These are phyloP conservation scores for Primulina eburnea DNA, from an alignment of 257 asterid genomes.

Conservation along the genomic window DNA sequence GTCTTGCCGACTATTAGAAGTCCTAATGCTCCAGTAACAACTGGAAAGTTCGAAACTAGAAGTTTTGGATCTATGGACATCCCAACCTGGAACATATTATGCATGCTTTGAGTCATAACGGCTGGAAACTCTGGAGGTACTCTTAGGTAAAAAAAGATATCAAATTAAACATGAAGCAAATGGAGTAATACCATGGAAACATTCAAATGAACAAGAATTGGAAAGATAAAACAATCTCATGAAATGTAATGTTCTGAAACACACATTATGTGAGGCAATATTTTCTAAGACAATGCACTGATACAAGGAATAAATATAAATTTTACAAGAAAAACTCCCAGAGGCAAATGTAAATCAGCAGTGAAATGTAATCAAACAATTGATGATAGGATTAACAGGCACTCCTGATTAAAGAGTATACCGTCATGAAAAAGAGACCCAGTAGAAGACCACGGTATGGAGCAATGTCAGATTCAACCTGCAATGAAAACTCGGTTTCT, in stretches of 20 bases:
- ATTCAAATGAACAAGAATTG: neutral
- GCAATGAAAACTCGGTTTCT: conserved; percentile 97
- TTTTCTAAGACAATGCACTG: neutral
- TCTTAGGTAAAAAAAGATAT: neutral
- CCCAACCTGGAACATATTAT: conserved; percentile 72
- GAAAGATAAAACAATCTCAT: neutral
- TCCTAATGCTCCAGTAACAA: conserved; percentile 71
- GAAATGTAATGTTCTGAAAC: conserved; percentile 13
- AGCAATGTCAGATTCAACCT: conserved; percentile 99
- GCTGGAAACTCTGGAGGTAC: neutral
- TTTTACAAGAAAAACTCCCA: neutral
- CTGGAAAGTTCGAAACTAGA: conserved; percentile 88
- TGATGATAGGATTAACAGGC: neutral
- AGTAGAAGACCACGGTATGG: conserved; percentile 97
- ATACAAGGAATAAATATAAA: neutral
- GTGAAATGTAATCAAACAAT: neutral
- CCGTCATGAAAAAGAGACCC: conserved; percentile 99
- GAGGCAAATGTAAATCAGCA: neutral
- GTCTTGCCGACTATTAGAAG: conserved; percentile 92
- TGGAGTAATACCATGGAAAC: conserved; percentile 4
- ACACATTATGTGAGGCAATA: conserved; percentile 9
- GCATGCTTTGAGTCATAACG: conserved; percentile 15
- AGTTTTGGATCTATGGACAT: conserved; percentile 99
- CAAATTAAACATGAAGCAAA: conserved; percentile 8
- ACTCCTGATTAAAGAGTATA: conserved; percentile 32